phyloP scores from a whole-genome alignment of 2,329 filamentous ascomycete genomes.

The Davidsoniella neocaledoniae region DNA sequence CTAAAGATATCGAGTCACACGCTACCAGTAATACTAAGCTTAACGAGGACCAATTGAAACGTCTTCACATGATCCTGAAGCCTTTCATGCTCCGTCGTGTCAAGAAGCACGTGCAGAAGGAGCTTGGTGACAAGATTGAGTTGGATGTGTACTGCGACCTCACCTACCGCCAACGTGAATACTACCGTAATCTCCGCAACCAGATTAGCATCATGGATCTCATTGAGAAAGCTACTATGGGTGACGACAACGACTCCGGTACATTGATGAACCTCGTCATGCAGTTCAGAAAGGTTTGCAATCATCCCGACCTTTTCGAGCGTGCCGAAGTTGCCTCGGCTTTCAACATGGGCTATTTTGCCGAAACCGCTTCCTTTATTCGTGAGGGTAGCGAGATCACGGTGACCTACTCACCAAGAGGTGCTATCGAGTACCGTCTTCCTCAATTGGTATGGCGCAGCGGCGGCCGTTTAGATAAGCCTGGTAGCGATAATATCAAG shows the following conservation, averaged over 20 bases:
- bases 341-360: constrained; percentile 69
- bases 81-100: constrained; percentile 99
- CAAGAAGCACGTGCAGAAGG: constrained; percentile 99
- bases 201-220: constrained; percentile 98
- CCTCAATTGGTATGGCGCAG: constrained; percentile 72
- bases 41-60: constrained; percentile 92
- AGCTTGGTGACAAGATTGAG: constrained; percentile 97
- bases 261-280: constrained; percentile 98
- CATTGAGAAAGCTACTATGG: constrained; percentile 88
- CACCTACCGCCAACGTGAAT: constrained; percentile 86
- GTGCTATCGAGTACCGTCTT: constrained; percentile 66
- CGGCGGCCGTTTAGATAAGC: constrained; percentile 56
- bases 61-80: constrained; percentile 96
- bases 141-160: constrained; percentile 91
- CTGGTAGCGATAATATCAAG: constrained; percentile 53
- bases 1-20: constrained; percentile 92
- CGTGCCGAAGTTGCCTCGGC: constrained; percentile 82
- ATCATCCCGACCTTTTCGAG: constrained; percentile 94
- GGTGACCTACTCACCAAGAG: constrained; percentile 77
- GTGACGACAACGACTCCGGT: constrained; percentile 85
- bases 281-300: constrained; percentile 99
- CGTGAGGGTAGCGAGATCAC: constrained; percentile 68
- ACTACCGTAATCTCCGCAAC: constrained; percentile 83
- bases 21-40: constrained; percentile 99
- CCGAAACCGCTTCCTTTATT: constrained; percentile 87